A percentile compares a stretch with the other conserved stretches of the same genome.
Conservation (phyloP, 257 asterid genomes). For the Solanum raphanifolium region DNA sequence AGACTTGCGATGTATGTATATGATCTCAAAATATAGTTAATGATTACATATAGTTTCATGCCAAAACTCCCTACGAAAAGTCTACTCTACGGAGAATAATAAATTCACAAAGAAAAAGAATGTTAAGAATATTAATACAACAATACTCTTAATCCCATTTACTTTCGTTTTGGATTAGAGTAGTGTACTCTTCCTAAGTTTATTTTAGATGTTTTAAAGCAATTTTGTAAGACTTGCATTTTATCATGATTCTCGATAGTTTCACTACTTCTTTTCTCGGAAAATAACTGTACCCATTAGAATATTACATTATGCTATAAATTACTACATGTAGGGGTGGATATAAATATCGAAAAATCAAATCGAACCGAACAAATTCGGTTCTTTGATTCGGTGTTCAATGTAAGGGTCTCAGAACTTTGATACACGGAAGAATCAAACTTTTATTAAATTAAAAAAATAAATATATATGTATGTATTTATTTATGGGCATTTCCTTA, state of each 20-base stretch:
- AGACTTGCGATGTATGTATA: not conserved
- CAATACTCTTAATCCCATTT: not conserved
- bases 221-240: not conserved
- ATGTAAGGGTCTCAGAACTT: not conserved
- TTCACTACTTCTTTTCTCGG: accelerated
- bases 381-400: too few relatives aligned
- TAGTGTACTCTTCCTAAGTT: not conserved
- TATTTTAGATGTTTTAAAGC: too few relatives aligned
- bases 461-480: too few relatives aligned
- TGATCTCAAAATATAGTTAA: not conserved
- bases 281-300: not conserved
- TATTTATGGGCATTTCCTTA: too few relatives aligned
- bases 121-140: not conserved
- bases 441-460: too few relatives aligned
- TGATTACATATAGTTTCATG: not conserved
- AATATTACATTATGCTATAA: not conserved
- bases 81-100: not conserved
- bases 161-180: not conserved
- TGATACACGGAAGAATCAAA: accelerated
- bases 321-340: not conserved
- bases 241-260: not conserved
- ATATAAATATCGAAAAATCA: too few relatives aligned
- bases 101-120: not conserved
- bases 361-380: not conserved
- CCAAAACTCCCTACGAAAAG: not conserved